Base-by-base conservation (phyloP, 2,329 filamentous ascomycete species). In the Microthyrium microscopicum region DNA sequence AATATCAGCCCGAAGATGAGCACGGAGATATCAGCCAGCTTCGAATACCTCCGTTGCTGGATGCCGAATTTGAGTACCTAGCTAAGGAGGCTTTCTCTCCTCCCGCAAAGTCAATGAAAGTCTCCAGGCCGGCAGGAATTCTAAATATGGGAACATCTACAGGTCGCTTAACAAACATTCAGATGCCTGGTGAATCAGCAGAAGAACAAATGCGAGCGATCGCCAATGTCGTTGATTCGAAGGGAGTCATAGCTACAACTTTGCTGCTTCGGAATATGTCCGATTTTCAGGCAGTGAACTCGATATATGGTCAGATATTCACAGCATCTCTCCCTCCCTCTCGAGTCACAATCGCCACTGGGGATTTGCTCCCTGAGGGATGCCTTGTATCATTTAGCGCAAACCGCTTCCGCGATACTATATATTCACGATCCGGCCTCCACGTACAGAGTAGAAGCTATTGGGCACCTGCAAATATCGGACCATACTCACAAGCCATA, bases 401-500 rank as follows among this genome's bases (percentile, higher is more conserved):
- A 20, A 19, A 22, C 17, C 11, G 9, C 6, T 8, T 7, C 6
- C 17, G 7, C 17, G 29, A 20, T 5, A 18, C 16, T 8, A 20
- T 17, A 26, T 42, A 43, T 13, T 34, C 38, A 25, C 53, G 61
- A 20, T 51, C 57, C 37, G 79, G 55, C 0, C 66, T 95, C 1
- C 89, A 98, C 52, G 85, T 98, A 5, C 89, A 95, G 55, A 85
- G 80, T 3, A 66, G 81, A 25, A 92, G 83, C 8, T 95, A 95
- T 62, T 98, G 89, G 89, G 89, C 89, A 0, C 89, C 89, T 0
- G 87, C 89, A 15, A 95, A 95, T 48, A 95, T 98, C 34, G 89
- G 89, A 0, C 89, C 89, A 0, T 95, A 95, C 54, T 94, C 85
- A 36, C 89, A 98, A 57, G 83, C 84, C 4, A 73, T 89, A 31